phyloP scores from a whole-genome alignment of 495 filamentous ascomycete genomes.

The Lophium mytilinum region DNA sequence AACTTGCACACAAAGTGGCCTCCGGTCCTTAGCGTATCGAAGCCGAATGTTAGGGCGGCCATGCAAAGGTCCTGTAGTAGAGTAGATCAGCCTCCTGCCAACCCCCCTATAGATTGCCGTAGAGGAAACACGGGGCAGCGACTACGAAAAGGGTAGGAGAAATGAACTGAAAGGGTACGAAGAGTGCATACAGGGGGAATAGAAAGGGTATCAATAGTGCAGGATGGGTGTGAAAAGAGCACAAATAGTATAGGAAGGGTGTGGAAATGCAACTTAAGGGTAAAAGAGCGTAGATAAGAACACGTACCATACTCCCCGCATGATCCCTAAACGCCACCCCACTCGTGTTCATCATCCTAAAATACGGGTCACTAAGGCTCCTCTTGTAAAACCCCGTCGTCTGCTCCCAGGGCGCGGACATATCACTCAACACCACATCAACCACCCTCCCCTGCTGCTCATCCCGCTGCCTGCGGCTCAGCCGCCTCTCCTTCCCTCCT shows the following conservation, averaged over 20 bases:
- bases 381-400: constrained; percentile 68
- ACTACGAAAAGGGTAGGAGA: too few relatives aligned
- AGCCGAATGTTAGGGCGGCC: constrained; percentile 73
- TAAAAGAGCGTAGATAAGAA: too few relatives aligned
- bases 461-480: constrained; percentile 28
- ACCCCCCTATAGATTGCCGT: too few relatives aligned
- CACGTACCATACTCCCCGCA: constrained; percentile 94
- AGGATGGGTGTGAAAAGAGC: too few relatives aligned
- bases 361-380: constrained; percentile 85
- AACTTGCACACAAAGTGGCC: constrained; percentile 97
- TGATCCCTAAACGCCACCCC: constrained; percentile 82
- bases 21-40: constrained; percentile 69
- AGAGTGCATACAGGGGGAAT: too few relatives aligned
- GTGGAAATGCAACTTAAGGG: too few relatives aligned
- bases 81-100: background rate
- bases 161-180: too few relatives aligned
- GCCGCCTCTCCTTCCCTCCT: constrained; percentile 9
- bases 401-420: constrained; percentile 92
- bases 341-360: constrained; percentile 99
- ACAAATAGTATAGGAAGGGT: background rate
- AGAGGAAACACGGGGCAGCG: too few relatives aligned
- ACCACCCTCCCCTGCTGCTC: constrained; percentile 49
- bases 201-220: too few relatives aligned
- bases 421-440: constrained; percentile 95
- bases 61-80: constrained; percentile 69